Conservation (phyloP, 139 green algal genomes). For the Coelastrella sp. region DNA sequence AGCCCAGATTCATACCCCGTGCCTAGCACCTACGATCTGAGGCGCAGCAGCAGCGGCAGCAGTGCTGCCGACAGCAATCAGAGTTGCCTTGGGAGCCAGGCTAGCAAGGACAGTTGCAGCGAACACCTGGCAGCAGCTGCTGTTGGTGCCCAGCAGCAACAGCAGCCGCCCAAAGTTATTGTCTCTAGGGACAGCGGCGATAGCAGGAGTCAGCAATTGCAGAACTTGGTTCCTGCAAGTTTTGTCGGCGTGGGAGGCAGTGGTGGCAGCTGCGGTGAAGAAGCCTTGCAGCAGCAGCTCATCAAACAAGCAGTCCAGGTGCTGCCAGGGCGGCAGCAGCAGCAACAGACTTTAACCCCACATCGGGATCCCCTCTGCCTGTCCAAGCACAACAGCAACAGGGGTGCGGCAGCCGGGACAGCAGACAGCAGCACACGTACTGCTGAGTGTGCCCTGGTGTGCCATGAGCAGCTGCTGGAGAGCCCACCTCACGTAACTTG, state of each 20-base stretch:
- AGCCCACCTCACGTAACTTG: background rate
- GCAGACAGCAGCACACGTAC: background rate
- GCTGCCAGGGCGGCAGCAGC: background rate
- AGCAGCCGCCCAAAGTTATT: background rate
- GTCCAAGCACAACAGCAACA: no score
- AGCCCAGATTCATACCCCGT: background rate
- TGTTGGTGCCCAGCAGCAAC: background rate
- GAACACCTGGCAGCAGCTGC: background rate
- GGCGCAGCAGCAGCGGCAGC: background rate
- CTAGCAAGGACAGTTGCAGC: background rate
- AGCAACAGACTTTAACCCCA: background rate
- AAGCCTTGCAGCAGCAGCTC: background rate
- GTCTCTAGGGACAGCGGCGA: no score
- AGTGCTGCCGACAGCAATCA: background rate
- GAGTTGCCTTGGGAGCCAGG: background rate
- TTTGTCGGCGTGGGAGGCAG: no score
- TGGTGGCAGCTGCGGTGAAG: background rate
- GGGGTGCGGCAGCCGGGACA: background rate
- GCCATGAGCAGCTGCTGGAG: constrained; percentile 1
- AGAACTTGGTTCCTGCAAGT: no score
- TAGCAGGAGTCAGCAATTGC: background rate
- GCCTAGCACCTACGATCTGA: background rate
- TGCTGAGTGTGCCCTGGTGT: background rate
- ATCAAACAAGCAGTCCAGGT: no score
- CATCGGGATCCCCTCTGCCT: no score